A percentile compares a stretch with the other conserved stretches of the same genome.
phyloP scores from a whole-genome alignment of 208 protist species.

The Angomonas desouzai region DNA sequence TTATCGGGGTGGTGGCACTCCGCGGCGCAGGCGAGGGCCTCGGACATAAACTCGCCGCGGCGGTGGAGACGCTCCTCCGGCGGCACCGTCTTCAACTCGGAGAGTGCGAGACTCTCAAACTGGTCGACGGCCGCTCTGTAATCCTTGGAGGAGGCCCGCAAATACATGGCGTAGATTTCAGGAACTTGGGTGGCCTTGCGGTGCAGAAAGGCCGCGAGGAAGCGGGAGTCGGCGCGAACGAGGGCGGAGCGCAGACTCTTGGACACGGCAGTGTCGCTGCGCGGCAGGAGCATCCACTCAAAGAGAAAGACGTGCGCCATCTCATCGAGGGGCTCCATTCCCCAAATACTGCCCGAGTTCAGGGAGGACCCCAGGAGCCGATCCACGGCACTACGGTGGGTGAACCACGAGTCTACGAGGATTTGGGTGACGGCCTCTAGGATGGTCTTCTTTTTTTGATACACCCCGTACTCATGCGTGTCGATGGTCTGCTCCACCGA shows the following conservation, averaged over 20 bases:
- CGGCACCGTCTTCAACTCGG: conserved; percentile 45
- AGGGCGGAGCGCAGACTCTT: conserved; percentile 67
- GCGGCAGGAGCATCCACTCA: conserved; percentile 73
- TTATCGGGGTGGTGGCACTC: conserved; percentile 63
- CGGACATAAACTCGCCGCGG: conserved; percentile 61
- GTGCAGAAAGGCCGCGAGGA: conserved; percentile 64
- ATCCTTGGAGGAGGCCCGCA: conserved; percentile 60
- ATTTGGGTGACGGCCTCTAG: conserved; percentile 45
- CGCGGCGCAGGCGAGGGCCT: conserved; percentile 67
- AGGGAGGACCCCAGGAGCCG: conserved; percentile 72
- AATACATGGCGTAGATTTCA: conserved; percentile 78
- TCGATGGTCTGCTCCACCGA: conserved; percentile 6
- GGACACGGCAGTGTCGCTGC: conserved; percentile 47
- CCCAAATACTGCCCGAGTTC: conserved; percentile 81
- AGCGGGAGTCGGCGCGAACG: conserved; percentile 52
- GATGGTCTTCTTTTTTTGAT: conserved; percentile 66
- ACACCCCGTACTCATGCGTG: conserved; percentile 19
- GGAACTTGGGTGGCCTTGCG: conserved; percentile 49
- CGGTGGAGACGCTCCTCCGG: conserved; percentile 65
- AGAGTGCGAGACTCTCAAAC: conserved; percentile 61
- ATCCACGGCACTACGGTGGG: conserved; percentile 68
- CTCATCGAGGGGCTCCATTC: conserved; percentile 79
- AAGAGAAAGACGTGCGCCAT: conserved; percentile 83
- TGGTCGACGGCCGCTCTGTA: conserved; percentile 70
- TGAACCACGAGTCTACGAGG: conserved; percentile 74